phyloP scores from a whole-genome alignment of 495 filamentous ascomycete species.

The Staphylotrichum longicolle region DNA sequence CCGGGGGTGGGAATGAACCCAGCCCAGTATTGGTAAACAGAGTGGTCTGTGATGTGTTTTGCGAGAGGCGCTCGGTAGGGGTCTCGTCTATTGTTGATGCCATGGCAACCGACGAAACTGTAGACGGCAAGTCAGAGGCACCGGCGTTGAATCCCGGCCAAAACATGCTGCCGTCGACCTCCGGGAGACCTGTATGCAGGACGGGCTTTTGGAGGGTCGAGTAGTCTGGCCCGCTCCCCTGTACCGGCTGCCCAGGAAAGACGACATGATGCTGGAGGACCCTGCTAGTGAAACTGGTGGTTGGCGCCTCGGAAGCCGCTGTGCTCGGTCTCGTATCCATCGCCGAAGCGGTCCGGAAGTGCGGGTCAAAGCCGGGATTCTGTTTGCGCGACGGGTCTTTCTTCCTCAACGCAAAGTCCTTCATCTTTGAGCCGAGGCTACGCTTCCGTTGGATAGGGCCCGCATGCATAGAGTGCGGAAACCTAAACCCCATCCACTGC shows the following conservation, averaged over 20 bases:
- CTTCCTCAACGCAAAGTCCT: conserved; percentile 29
- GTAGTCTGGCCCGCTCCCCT: conserved; percentile 8
- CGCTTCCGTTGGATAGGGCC: conserved; percentile 29
- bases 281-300: conserved; percentile 18
- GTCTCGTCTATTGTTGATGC: conserved; percentile 25
- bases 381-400: conserved; percentile 27
- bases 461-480: conserved; percentile 17
- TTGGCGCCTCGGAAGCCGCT: conserved; percentile 22
- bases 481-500: conserved; percentile 33
- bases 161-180: conserved; percentile 28
- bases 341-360: conserved; percentile 17
- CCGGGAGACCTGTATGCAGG: conserved; percentile 7
- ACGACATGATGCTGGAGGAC: conserved; percentile 7
- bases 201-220: conserved; percentile 21
- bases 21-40: conserved; percentile 23
- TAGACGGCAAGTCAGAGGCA: conserved; percentile 26
- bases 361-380: conserved; percentile 14
- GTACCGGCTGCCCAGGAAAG: conserved; percentile 16
- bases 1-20: conserved; percentile 15
- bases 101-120: conserved; percentile 27
- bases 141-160: conserved; percentile 23
- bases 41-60: conserved; percentile 34
- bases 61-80: conserved; percentile 24
- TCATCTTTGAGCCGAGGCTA: conserved; percentile 37
- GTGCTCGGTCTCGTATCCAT: conserved; percentile 25